Base-by-base conservation (phyloP, 2,329 filamentous ascomycete genomes). In the Tricladium varicosporioides region DNA sequence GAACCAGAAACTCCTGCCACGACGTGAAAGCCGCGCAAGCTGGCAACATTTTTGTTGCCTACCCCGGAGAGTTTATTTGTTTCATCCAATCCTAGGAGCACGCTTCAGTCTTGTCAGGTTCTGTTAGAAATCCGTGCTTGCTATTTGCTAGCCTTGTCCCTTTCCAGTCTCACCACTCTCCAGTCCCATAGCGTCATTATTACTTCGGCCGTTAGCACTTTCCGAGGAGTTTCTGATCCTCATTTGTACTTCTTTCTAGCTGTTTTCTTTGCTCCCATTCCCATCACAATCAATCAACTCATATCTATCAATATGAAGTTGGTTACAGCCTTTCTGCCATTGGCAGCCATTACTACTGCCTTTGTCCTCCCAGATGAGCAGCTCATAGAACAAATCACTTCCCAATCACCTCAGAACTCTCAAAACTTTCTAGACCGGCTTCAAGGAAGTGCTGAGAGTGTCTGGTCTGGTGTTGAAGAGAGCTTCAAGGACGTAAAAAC, bases 361-460 rank as follows among this genome's bases (percentile, higher is more conserved):
- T 75, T 83, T 53, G 78, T 83, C 57, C 71, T 84, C 49, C 79
- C 80, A 14, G 74, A 80, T 48, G 74, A 80, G 60, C 66, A 78
- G 54, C 71, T 80, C 16, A 74, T 80, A 58, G 71, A 73, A 45
- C 69, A 76, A 42, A 59, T 79, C 47, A 62, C 71, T 44, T 65
- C 75, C 50, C 71, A 76, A 60, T 65, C 70, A 57, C 64, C 75
- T 16, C 61, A 63, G 33, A 48, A 61, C 16, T 57, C 65, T n/a
- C 63, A 65, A 48, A 61, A 65, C 19, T 66, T 70, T 59, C 59
- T 70, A 59, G 66, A 72, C 27, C 67, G 61, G 49, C 46, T 73
- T n/a, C 65, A 72, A 19, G 69, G 69, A 47, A 72, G 70, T 57
- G 70, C 74, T 36, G 61, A 66, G 8, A 52, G 59, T 27, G 47